phyloP scores from a whole-genome alignment of 2,329 filamentous ascomycete genomes.

The Aspergillus quadrilineatus region DNA sequence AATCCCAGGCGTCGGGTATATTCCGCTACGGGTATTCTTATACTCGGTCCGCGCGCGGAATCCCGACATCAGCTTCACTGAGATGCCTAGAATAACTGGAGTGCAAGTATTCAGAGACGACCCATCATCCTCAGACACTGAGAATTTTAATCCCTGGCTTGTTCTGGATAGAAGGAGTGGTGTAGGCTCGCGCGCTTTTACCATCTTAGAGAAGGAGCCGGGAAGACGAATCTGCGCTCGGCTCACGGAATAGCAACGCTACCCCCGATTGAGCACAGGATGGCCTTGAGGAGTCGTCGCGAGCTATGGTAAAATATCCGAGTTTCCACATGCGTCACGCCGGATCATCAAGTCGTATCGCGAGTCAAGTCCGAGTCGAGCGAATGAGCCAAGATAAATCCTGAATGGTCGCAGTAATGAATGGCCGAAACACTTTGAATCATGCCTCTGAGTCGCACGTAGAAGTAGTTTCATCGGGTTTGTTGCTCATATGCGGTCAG shows the following conservation, averaged over 20 bases:
- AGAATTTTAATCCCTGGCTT: background rate
- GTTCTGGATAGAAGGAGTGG: background rate
- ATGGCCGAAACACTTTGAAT: background rate
- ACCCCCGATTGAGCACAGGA: too few relatives aligned
- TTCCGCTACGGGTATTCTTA: slow-evolving; percentile 14
- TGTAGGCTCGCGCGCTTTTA: background rate
- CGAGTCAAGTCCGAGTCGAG: too few relatives aligned
- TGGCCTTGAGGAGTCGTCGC: too few relatives aligned
- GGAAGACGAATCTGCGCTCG: too few relatives aligned
- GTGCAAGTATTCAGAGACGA: background rate
- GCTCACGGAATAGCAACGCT: too few relatives aligned
- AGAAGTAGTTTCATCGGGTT: background rate
- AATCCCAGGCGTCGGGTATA: slow-evolving; percentile 1
- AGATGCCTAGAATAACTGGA: too few relatives aligned
- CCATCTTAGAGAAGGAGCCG: background rate
- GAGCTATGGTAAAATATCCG: too few relatives aligned
- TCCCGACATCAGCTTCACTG: background rate
- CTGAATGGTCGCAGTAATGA: background rate
- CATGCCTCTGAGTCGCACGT: background rate
- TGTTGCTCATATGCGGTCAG: background rate
- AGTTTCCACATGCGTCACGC: too few relatives aligned
- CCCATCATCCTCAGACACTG: background rate
- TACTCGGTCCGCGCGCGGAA: background rate
- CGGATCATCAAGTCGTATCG: too few relatives aligned
- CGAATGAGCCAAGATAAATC: background rate